phyloP scores from a whole-genome alignment of 2,329 filamentous ascomycete genomes.

The Fusarium paranaense region DNA sequence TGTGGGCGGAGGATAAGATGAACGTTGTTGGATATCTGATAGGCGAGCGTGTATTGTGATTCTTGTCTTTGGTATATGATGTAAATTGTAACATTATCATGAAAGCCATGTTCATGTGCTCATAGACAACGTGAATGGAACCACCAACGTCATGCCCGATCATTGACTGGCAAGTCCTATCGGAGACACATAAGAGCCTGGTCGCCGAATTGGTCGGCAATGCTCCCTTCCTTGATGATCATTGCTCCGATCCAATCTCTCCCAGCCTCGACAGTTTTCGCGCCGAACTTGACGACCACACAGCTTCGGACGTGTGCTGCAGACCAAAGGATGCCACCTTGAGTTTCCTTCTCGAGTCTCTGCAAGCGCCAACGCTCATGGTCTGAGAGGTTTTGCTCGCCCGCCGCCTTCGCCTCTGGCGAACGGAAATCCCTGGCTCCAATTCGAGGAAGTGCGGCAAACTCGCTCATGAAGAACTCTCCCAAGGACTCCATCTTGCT shows the following conservation, averaged over 20 bases:
- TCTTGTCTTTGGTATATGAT: neutral
- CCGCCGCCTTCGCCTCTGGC: constrained; percentile 59
- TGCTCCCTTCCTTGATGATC: constrained; percentile 78
- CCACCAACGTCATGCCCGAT: neutral
- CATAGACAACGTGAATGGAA: neutral
- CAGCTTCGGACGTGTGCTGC: constrained; percentile 84
- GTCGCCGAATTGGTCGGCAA: constrained; percentile 79
- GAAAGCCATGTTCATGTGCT: neutral
- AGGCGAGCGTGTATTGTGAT: neutral
- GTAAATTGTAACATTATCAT: neutral
- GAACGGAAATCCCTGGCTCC: constrained; percentile 82
- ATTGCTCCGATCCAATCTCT: constrained; percentile 83
- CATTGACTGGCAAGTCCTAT: constrained; percentile 46
- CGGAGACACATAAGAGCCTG: constrained; percentile 82
- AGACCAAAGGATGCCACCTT: constrained; percentile 79
- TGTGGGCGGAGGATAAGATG: neutral
- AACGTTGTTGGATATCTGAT: neutral
- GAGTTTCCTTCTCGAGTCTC: constrained; percentile 69
- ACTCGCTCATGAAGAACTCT: constrained; percentile 83
- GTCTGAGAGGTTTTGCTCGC: constrained; percentile 52
- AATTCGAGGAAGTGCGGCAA: constrained; percentile 81
- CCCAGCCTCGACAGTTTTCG: constrained; percentile 82
- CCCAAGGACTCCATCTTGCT: constrained; percentile 74
- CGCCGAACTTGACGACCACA: constrained; percentile 91
- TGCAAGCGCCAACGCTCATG: constrained; percentile 64